Conservation (phyloP, 2,329 filamentous ascomycete genomes). For the Hirsutella rhossiliensis region DNA sequence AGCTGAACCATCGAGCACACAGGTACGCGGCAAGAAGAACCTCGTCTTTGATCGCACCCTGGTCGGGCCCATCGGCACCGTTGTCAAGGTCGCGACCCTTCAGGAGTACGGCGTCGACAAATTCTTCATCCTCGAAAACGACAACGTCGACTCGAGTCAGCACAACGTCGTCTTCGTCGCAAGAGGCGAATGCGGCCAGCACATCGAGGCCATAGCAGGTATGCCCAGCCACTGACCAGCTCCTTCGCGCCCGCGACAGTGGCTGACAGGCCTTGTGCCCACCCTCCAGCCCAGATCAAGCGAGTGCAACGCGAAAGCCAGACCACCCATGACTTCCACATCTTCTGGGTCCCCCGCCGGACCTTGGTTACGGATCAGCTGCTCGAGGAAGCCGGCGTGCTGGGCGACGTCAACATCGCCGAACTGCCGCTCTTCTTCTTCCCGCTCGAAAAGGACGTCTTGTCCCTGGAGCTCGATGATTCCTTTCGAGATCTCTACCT, state of each 20-base stretch:
- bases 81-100: conserved; percentile 89
- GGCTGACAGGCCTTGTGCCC: neutral
- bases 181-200: conserved; percentile 75
- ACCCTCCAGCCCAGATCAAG: conserved; percentile 68
- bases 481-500: conserved; percentile 82
- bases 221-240: conserved; percentile 23
- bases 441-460: conserved; percentile 77
- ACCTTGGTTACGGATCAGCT: conserved; percentile 86
- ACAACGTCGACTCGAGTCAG: conserved; percentile 88
- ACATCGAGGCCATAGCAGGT: conserved; percentile 84
- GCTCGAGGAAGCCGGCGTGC: conserved; percentile 81
- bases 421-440: conserved; percentile 87
- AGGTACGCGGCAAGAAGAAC: conserved; percentile 99
- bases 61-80: conserved; percentile 76
- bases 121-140: conserved; percentile 92
- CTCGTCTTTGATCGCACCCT: conserved; percentile 84
- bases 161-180: conserved; percentile 92
- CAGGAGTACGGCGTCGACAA: conserved; percentile 98
- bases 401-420: conserved; percentile 81
- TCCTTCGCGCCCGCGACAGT: neutral
- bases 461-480: conserved; percentile 83
- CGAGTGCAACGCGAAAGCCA: conserved; percentile 78
- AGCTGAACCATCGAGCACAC: conserved; percentile 9
- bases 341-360: conserved; percentile 90
- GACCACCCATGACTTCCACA: conserved; percentile 88